These are phyloP conservation scores for Exophiala viscosa DNA, from an alignment of 2,329 filamentous ascomycete genomes.

Conservation along the genomic window DNA sequence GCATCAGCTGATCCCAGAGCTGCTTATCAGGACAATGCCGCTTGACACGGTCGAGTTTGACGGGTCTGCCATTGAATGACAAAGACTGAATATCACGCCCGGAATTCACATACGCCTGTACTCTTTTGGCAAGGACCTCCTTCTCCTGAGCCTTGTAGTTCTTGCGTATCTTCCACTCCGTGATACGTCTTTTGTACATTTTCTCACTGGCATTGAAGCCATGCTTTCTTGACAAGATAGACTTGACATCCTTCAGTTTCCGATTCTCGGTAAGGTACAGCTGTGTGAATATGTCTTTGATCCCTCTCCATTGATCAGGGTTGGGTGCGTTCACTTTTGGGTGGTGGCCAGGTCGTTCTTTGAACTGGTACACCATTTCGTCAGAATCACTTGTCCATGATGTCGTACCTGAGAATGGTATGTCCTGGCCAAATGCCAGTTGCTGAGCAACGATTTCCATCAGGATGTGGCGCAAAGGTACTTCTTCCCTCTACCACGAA, in stretches of 20 bases:
- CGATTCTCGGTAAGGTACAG: constrained; percentile 21
- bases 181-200: constrained; percentile 24
- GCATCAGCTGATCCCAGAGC: constrained; percentile 17
- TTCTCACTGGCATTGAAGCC: constrained; percentile 23
- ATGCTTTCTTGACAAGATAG: constrained; percentile 16
- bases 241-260: constrained; percentile 19
- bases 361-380: no score
- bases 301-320: constrained; percentile 16
- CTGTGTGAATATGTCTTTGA: constrained; percentile 21
- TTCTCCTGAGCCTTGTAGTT: constrained; percentile 24
- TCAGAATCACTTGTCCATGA: no score
- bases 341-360: not conserved
- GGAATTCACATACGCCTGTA: constrained; percentile 18
- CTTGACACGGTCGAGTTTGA: constrained; percentile 22
- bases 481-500: no score
- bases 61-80: constrained; percentile 17
- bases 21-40: constrained; percentile 20
- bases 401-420: no score
- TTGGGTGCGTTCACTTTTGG: constrained; percentile 5
- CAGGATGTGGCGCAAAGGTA: no score
- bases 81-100: constrained; percentile 16
- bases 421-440: no score
- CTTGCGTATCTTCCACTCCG: constrained; percentile 22
- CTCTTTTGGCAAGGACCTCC: constrained; percentile 12
- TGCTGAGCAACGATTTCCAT: no score